Evolutionary conservation across 176 grass and related monocot species (phyloP).

Genomic region (Poa annua): DNA sequence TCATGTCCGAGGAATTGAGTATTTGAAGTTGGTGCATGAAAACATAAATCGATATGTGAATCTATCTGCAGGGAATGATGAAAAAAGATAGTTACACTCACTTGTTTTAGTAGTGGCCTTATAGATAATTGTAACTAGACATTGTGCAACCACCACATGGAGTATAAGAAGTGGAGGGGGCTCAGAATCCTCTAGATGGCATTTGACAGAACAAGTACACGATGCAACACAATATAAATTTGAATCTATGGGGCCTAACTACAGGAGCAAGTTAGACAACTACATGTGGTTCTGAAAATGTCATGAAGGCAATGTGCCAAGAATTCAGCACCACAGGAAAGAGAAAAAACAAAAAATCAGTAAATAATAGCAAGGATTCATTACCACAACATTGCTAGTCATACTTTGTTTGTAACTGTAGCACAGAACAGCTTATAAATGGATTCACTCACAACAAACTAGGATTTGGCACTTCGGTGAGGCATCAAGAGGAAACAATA

Average conservation of each 20-base stretch:
- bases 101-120: not conserved
- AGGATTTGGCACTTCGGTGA: no score
- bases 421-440: no score
- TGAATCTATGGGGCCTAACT: not conserved
- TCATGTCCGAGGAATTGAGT: constrained; percentile 74
- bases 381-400: no score
- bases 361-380: no score
- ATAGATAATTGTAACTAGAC: not conserved
- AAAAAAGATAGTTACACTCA: constrained; percentile 5
- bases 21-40: constrained; percentile 68
- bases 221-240: not conserved
- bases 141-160: not conserved
- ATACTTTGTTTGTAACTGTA: no score
- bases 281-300: no score
- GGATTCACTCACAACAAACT: no score
- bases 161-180: no score
- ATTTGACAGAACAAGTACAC: not conserved
- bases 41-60: constrained; percentile 82
- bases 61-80: constrained; percentile 59
- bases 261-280: not conserved
- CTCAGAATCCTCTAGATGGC: not conserved
- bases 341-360: no score
- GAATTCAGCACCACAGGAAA: no score
- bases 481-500: no score
- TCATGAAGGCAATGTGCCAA: no score